Evolutionary conservation across 2,329 filamentous ascomycete genomes (phyloP).

Genomic region (Venturia effusa): DNA sequence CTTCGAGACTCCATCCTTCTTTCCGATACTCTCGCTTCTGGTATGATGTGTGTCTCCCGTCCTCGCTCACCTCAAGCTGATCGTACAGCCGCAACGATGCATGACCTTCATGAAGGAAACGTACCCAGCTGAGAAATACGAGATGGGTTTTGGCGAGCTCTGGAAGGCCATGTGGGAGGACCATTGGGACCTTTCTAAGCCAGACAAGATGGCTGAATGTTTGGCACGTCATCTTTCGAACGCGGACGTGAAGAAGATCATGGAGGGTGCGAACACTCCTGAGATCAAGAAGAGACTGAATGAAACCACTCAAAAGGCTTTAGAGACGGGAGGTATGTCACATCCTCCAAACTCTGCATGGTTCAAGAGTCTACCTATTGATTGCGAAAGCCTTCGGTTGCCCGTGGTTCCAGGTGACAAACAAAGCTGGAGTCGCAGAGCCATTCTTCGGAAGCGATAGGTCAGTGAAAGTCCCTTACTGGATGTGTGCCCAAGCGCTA

Average conservation of each 20-base stretch:
- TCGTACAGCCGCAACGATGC: conserved; percentile 50
- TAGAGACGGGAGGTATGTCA: conserved; percentile 40
- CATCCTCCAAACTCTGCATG: not conserved
- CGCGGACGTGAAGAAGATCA: conserved; percentile 44
- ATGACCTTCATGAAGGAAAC: conserved; percentile 55
- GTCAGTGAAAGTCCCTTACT: conserved; percentile 23
- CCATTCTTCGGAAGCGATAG: conserved; percentile 71
- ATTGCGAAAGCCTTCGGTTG: conserved; percentile 53
- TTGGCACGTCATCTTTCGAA: conserved; percentile 38
- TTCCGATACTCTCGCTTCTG: conserved; percentile 44
- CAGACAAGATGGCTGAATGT: conserved; percentile 38
- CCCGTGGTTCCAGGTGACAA: conserved; percentile 63
- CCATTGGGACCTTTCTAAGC: conserved; percentile 48
- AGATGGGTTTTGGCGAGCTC: conserved; percentile 43
- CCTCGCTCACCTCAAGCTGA: conserved; percentile 18
- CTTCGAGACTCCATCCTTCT: conserved; percentile 36
- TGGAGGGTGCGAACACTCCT: conserved; percentile 40
- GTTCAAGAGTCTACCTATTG: not conserved
- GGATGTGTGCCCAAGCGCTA: conserved; percentile 1
- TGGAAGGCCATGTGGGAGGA: conserved; percentile 53
- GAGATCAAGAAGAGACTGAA: conserved; percentile 45
- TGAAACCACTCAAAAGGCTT: conserved; percentile 47
- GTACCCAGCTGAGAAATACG: conserved; percentile 40
- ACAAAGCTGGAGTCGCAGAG: conserved; percentile 46
- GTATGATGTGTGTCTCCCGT: conserved; percentile 23